Evolutionary conservation across 352 stramenopile species (phyloP).

Genomic region (Phytophthora citrophthora): DNA sequence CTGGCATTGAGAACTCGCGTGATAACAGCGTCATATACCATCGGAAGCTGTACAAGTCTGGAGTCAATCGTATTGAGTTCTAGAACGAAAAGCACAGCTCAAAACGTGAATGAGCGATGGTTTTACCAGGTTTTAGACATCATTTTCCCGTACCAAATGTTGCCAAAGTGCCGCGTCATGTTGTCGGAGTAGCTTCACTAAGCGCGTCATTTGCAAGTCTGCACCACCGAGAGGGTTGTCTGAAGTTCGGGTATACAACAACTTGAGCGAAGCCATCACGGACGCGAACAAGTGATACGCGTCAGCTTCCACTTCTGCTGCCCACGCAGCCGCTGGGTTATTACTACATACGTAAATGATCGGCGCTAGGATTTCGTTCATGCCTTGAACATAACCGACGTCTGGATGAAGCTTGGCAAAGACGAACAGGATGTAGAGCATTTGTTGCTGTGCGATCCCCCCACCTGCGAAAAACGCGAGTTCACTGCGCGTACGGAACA

Average conservation of each 20-base stretch:
- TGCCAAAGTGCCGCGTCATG: slow-evolving; percentile 71
- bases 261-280: slow-evolving; percentile 55
- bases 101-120: neutral
- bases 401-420: slow-evolving; percentile 81
- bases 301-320: slow-evolving; percentile 53
- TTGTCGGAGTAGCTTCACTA: slow-evolving; percentile 57
- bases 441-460: slow-evolving; percentile 63
- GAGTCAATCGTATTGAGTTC: slow-evolving; percentile 68
- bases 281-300: slow-evolving; percentile 58
- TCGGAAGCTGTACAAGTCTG: slow-evolving; percentile 72
- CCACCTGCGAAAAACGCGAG: slow-evolving; percentile 56
- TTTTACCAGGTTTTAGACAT: neutral
- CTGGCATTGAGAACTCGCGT: slow-evolving; percentile 64
- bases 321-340: slow-evolving; percentile 44
- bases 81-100: slow-evolving; percentile 20
- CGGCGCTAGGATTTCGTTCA: slow-evolving; percentile 95
- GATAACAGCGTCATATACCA: slow-evolving; percentile 79
- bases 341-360: slow-evolving; percentile 81
- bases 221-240: slow-evolving; percentile 52
- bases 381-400: slow-evolving; percentile 94
- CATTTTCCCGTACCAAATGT: slow-evolving; percentile 49
- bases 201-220: slow-evolving; percentile 62
- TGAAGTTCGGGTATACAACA: slow-evolving; percentile 51
- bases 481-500: slow-evolving; percentile 63
- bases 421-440: slow-evolving; percentile 76